These are phyloP conservation scores for Trichosporon ovoides DNA, from an alignment of 1,284 basidiomycete species.

Conservation along the genomic window DNA sequence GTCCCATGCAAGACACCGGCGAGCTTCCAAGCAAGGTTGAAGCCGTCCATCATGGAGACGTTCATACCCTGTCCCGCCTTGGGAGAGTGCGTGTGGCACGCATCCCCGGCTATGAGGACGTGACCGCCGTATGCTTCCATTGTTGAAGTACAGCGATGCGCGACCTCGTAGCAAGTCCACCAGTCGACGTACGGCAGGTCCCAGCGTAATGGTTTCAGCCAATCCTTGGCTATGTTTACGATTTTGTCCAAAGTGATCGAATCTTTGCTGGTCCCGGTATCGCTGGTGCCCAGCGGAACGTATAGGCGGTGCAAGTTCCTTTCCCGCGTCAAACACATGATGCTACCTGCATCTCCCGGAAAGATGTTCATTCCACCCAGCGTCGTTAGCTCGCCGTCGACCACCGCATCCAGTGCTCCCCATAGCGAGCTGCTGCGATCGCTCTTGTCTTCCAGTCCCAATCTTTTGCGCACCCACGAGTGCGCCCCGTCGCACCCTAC, in stretches of 20 bases:
- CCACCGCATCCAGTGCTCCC: slow-evolving; percentile 34
- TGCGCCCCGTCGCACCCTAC: slow-evolving; percentile 27
- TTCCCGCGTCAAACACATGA: slow-evolving; percentile 39
- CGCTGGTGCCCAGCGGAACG: slow-evolving; percentile 18
- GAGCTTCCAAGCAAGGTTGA: slow-evolving; percentile 53
- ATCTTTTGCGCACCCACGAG: slow-evolving; percentile 20
- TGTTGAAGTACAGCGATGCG: slow-evolving; percentile 50
- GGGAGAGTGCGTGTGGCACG: slow-evolving; percentile 38
- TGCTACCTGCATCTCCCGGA: slow-evolving; percentile 29
- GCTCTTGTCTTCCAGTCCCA: slow-evolving; percentile 35
- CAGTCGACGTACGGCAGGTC: slow-evolving; percentile 44
- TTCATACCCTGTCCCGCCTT: slow-evolving; percentile 42
- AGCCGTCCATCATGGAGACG: slow-evolving; percentile 32
- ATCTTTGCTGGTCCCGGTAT: slow-evolving; percentile 31
- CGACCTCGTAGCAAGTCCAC: slow-evolving; percentile 40
- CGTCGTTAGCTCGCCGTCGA: slow-evolving; percentile 25
- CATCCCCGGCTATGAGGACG: slow-evolving; percentile 39
- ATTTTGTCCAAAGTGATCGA: slow-evolving; percentile 52
- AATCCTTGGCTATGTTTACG: slow-evolving; percentile 59
- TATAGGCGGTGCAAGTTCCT: slow-evolving; percentile 27
- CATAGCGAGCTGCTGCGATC: slow-evolving; percentile 40
- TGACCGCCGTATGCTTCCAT: slow-evolving; percentile 8
- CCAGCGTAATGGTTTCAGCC: slow-evolving; percentile 64
- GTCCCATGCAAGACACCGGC: slow-evolving; percentile 55
- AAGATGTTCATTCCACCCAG: slow-evolving; percentile 32